phyloP scores from a whole-genome alignment of 305 asterid species.

The Petunia hybrid region DNA sequence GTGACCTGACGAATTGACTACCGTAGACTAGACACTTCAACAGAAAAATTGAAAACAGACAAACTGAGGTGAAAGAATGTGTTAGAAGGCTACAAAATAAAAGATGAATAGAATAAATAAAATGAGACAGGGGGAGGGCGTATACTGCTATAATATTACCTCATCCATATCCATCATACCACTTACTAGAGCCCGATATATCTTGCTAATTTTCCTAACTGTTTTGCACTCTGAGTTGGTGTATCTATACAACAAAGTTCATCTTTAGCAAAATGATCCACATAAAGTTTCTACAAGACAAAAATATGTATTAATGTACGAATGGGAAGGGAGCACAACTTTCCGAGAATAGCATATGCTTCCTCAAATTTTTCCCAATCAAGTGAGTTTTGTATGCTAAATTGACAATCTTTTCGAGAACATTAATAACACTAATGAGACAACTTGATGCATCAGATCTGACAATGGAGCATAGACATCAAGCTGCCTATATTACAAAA shows the following conservation, averaged over 20 bases:
- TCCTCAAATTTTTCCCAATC: slow-evolving; percentile 4
- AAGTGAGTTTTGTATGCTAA: slow-evolving; percentile 2
- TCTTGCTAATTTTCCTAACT: slow-evolving; percentile 72
- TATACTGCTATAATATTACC: slow-evolving; percentile 48
- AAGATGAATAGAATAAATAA: slow-evolving; percentile 31
- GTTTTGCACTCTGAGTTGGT: slow-evolving; percentile 47
- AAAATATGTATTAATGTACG: not conserved
- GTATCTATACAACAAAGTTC: slow-evolving; percentile 46
- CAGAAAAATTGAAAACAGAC: slow-evolving; percentile 30
- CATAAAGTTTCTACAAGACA: not conserved
- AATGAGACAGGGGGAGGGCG: not conserved
- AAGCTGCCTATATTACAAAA: not conserved
- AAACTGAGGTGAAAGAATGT: slow-evolving; percentile 21
- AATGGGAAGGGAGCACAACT: not conserved
- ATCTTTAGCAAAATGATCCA: not conserved
- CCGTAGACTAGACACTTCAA: slow-evolving; percentile 26
- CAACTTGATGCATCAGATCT: not conserved
- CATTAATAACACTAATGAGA: slow-evolving; percentile 12
- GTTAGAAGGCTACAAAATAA: slow-evolving; percentile 12
- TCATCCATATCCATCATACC: slow-evolving; percentile 74
- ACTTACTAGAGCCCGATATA: slow-evolving; percentile 84
- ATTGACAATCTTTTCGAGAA: not conserved
- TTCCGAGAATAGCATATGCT: not conserved
- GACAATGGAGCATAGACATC: not conserved
- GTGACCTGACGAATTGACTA: not conserved